Percentiles rank a stretch among this genome's conserved stretches.
These are phyloP conservation scores for Nannizziopsis barbatae DNA, from an alignment of 2,329 filamentous ascomycete genomes.

Conservation along the genomic window DNA sequence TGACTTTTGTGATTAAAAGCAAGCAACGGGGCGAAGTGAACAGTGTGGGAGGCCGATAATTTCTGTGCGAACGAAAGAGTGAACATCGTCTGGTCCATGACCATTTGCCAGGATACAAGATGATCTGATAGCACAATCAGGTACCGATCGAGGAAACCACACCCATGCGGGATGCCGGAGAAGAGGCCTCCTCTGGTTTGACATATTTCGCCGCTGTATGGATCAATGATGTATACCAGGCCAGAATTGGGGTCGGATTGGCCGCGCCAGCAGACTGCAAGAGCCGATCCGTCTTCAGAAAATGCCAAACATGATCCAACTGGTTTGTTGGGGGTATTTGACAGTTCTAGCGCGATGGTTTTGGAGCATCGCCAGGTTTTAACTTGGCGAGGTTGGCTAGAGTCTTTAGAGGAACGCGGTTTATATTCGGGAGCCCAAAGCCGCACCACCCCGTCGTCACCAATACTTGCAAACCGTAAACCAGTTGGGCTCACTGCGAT, in stretches of 20 bases:
- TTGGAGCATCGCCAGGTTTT: constrained; percentile 65
- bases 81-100: constrained; percentile 63
- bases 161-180: constrained; percentile 51
- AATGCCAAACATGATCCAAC: constrained; percentile 55
- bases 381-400: constrained; percentile 46
- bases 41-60: not conserved
- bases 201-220: constrained; percentile 54
- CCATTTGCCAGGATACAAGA: constrained; percentile 72
- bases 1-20: constrained; percentile 56
- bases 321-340: constrained; percentile 26
- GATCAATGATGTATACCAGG: constrained; percentile 65
- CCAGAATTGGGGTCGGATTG: constrained; percentile 42
- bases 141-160: constrained; percentile 61
- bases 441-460: constrained; percentile 64
- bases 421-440: constrained; percentile 71
- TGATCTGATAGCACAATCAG: constrained; percentile 64
- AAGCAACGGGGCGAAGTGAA: constrained; percentile 33
- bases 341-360: constrained; percentile 38
- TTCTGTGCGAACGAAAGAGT: constrained; percentile 45
- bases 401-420: constrained; percentile 47
- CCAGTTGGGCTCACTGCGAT: constrained; percentile 59
- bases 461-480: constrained; percentile 71
- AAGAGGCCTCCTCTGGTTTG: constrained; percentile 58
- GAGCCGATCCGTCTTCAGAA: constrained; percentile 70
- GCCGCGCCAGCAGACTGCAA: constrained; percentile 49